Evolutionary conservation across 192 early-diverging fungal genomes (phyloP), one percentile per base, ranked within the genome.

Genomic region (Coemansia sp.): DNA sequence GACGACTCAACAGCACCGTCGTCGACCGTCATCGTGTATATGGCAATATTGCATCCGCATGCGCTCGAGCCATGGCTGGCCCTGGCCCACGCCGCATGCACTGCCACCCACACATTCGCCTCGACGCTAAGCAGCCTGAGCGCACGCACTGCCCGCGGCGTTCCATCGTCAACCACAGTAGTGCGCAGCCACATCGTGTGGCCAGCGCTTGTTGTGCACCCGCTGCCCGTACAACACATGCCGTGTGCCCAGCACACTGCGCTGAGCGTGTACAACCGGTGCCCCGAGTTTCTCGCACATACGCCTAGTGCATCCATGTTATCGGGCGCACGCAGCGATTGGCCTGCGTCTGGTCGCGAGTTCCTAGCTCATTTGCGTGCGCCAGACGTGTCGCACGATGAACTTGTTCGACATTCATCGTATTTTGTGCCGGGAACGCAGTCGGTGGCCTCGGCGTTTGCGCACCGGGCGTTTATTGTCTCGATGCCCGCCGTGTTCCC

Each of bases 191-290:
- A 37, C 29, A 63, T 65, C 19, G 43, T 56, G 1, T 72, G 70
- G 76, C 76, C 76, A 1, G 50, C 76, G 7, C 41, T 79, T 48
- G 60, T 70, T 10, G 61, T 73, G 50, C 71, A 79, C 22, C 76
- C 76, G 50, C 65, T 79, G 63, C 67, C 76, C 4, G 64, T 73
- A 17, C 56, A 19, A 37, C 19, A 1, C 27, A n/a, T 17, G 25
- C 65, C 67, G 32, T 61, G 63, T 12, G 55, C 71, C 15, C 56
- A 64, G 14, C 58, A 62, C 12, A 73, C 67, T 0, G 76, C 76
- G 3, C 53, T 73, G 60, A 48, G 63, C 19, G 47, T 79, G 15
- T 79, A 73, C 76, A 66, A 70, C 50, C 66, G 71, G 52, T 67
- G 70, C 12, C 67, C 67, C 14, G 51, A 23, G 57, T 43, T 43